These are phyloP conservation scores for Orbilia quercus DNA, from an alignment of 2,329 filamentous ascomycete species.

Conservation along the genomic window DNA sequence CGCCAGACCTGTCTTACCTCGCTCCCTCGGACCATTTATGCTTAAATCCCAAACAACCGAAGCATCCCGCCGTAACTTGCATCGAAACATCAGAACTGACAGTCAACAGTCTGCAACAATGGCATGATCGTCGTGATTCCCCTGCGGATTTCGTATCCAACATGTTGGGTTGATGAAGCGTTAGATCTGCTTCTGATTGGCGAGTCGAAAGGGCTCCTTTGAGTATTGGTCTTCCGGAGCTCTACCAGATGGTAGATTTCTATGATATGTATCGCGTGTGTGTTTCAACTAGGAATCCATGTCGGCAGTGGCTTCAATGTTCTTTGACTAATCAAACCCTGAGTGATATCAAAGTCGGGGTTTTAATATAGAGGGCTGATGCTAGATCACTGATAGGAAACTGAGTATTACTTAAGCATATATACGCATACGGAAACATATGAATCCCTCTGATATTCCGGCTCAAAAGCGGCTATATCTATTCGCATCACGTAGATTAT, in stretches of 20 bases:
- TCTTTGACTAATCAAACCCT: conserved; percentile 6
- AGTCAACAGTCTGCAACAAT: conserved; percentile 10
- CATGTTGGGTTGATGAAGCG: conserved; percentile 1
- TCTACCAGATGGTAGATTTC: background rate
- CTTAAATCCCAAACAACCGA: conserved; percentile 30
- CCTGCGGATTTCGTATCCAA: conserved; percentile 6
- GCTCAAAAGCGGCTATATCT: too few relatives aligned
- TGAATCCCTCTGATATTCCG: too few relatives aligned
- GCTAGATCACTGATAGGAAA: background rate
- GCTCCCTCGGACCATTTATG: conserved; percentile 42
- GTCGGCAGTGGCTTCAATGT: background rate
- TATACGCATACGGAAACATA: too few relatives aligned
- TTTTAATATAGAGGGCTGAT: too few relatives aligned
- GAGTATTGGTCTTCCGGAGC: background rate
- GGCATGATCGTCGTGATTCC: conserved; percentile 12
- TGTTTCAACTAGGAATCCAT: background rate
- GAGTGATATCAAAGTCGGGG: background rate
- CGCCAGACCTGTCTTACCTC: conserved; percentile 18
- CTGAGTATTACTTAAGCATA: too few relatives aligned
- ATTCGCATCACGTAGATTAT: too few relatives aligned
- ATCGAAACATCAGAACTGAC: conserved; percentile 8
- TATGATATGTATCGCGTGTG: background rate
- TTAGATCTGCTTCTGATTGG: background rate
- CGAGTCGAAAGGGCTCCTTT: background rate
- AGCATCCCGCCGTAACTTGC: conserved; percentile 19